Evolutionary conservation across 2,329 filamentous ascomycete genomes (phyloP).

Genomic region (Talaromyces sp.): DNA sequence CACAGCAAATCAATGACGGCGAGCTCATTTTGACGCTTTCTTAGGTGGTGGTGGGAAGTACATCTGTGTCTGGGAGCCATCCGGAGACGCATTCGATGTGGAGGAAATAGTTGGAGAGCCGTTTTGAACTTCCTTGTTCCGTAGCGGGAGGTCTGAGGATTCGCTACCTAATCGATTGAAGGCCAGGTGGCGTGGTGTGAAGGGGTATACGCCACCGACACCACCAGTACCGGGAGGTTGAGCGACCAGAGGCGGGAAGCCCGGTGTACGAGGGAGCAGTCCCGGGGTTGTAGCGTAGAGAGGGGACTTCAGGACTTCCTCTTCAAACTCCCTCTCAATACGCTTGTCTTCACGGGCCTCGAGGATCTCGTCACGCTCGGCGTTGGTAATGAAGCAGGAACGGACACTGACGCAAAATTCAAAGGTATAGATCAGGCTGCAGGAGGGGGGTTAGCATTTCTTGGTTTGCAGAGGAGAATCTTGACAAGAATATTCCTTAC

Average conservation of each 20-base stretch:
- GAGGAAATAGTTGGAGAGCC: conserved; percentile 17
- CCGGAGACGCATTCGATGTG: conserved; percentile 18
- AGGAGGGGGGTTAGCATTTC: conserved; percentile 12
- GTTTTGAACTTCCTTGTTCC: conserved; percentile 33
- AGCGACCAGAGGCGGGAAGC: conserved; percentile 37
- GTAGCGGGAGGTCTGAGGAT: conserved; percentile 45
- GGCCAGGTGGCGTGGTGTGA: conserved; percentile 45
- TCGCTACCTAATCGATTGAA: conserved; percentile 45
- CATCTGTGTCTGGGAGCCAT: conserved; percentile 26
- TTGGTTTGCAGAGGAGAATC: neutral
- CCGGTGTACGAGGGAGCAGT: conserved; percentile 26
- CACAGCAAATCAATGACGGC: neutral
- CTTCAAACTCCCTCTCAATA: conserved; percentile 45
- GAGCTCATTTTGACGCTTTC: conserved; percentile 35
- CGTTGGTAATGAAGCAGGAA: conserved; percentile 49
- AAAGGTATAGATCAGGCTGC: conserved; percentile 54
- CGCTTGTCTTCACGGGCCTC: conserved; percentile 41
- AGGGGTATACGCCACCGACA: conserved; percentile 12
- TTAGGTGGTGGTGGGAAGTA: conserved; percentile 51
- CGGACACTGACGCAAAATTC: conserved; percentile 53
- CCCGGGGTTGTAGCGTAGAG: conserved; percentile 27
- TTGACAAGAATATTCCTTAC: conserved; percentile 37
- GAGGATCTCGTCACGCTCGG: conserved; percentile 37
- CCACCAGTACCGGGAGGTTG: neutral
- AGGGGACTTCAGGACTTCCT: conserved; percentile 45